These are phyloP conservation scores for Purshia tridentata DNA, from an alignment of 306 rosid species.

Conservation along the genomic window DNA sequence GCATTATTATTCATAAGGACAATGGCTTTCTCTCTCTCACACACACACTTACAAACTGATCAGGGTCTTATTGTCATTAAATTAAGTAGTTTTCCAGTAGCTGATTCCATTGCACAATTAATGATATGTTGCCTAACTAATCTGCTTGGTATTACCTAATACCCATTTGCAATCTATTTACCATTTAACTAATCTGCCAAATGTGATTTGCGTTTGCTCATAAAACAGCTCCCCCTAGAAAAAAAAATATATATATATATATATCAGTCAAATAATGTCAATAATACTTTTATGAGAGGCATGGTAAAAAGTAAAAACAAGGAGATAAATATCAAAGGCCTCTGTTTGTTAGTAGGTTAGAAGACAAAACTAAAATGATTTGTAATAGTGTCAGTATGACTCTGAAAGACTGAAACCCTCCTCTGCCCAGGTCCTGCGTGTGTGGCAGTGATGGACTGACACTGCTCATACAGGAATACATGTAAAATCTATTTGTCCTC, in stretches of 20 bases:
- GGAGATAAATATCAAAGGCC: neutral
- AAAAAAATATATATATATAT: neutral
- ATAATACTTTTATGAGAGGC: neutral
- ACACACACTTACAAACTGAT: too few species aligned
- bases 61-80: too few species aligned
- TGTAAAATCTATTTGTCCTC: conserved; percentile 32
- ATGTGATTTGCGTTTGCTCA: neutral
- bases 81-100: too few species aligned
- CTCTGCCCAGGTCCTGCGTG: conserved; percentile 38
- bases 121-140: too few species aligned
- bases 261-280: neutral
- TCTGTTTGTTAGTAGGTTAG: conserved; percentile 4
- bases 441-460: conserved; percentile 34
- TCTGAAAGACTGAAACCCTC: conserved; percentile 25
- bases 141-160: too few species aligned
- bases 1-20: neutral
- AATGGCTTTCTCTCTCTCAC: too few species aligned
- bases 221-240: neutral
- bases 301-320: neutral
- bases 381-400: conserved; percentile 48
- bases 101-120: too few species aligned
- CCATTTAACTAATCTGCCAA: too few species aligned
- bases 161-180: too few species aligned
- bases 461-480: conserved; percentile 40
- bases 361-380: conserved; percentile 37